Base-by-base conservation (phyloP, 176 grass and related monocot species). In the Eleusine coracana region DNA sequence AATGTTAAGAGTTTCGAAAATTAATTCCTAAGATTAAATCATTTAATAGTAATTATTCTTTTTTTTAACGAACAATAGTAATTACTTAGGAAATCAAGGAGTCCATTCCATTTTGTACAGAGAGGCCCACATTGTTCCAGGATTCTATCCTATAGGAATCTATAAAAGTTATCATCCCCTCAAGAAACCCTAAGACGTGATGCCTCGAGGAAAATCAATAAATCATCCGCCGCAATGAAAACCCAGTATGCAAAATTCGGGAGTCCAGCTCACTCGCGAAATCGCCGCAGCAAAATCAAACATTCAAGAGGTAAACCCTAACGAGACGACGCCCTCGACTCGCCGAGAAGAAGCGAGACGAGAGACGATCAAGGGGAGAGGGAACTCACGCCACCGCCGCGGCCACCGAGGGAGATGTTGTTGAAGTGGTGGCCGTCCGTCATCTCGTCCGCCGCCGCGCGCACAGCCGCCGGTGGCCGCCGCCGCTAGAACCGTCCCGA, bases 371-470 rank as follows among this genome's bases (percentile, higher is more conserved):
- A 12, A 60, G 48, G 31, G 68, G 7, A 63, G 39, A 36, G 25
- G n/a, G 21, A 10, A 78, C 90, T 84, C 87, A 97, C 92, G 38
- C 91, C 92, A 84, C 92, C 92, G 67, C 88, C 88, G 16, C 90
- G 88, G 63, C 95, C 95, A 34, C 95, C 90, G 78, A 97, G 92
- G 58, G 91, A 91, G 81, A 97, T 94, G 76, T 80, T 87, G 73
- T 80, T 89, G 83, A 92, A 94, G 37, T 80, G 80, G 70, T 94
- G 95, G 10, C 88, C 92, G 20, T 97, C 95, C 66, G 81, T 73
- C 88, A 92, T 94, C 48, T 40, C 52, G 40, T 11, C 27, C 13
- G 10, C 64, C 37, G 37, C 28, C 28, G 14, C 10, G 70, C 50
- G n/a, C 49, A 6, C 49, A 51, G 80, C 37, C 31, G 27, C 66